Conservation (phyloP, 1,284 basidiomycete species). For the Ceratobasidium sp. region DNA sequence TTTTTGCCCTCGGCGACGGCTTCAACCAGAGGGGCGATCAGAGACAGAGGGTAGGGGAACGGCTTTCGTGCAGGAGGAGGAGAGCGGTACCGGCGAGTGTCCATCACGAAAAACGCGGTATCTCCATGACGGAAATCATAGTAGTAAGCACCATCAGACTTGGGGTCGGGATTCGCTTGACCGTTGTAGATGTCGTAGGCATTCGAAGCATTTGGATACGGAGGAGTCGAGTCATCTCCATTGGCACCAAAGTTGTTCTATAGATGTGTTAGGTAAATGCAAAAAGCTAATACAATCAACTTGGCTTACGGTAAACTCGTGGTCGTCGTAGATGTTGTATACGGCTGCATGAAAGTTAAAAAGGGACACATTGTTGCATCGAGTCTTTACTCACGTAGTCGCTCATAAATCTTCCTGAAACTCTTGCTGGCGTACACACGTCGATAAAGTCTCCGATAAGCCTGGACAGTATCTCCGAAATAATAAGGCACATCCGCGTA, state of each 20-base stretch:
- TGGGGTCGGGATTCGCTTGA: slow-evolving; percentile 67
- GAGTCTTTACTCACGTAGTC: slow-evolving; percentile 60
- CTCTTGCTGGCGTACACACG: slow-evolving; percentile 69
- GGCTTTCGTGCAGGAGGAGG: slow-evolving; percentile 15
- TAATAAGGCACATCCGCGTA: slow-evolving; percentile 78
- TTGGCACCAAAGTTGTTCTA: slow-evolving; percentile 69
- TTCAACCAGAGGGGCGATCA: slow-evolving; percentile 20
- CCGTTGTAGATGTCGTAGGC: slow-evolving; percentile 76
- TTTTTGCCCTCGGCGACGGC: slow-evolving; percentile 32
- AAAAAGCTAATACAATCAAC: slow-evolving; percentile 52
- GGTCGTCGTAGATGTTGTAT: slow-evolving; percentile 70
- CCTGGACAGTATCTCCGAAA: slow-evolving; percentile 62
- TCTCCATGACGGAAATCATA: slow-evolving; percentile 72
- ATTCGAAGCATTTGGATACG: slow-evolving; percentile 65
- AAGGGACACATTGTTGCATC: neutral
- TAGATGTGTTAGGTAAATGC: neutral
- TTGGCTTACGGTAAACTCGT: slow-evolving; percentile 58
- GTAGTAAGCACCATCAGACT: slow-evolving; percentile 60
- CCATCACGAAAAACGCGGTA: slow-evolving; percentile 79
- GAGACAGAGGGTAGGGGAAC: slow-evolving; percentile 14
- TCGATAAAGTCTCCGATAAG: slow-evolving; percentile 69
- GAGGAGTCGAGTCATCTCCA: slow-evolving; percentile 60
- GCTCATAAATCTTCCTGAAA: slow-evolving; percentile 70
- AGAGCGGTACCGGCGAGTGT: slow-evolving; percentile 73
- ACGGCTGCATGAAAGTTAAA: slow-evolving; percentile 55